A percentile compares a stretch with the other conserved stretches of the same genome.
Conservation (phyloP, 2,329 filamentous ascomycete species). For the Arthrobotrys sinensis region DNA sequence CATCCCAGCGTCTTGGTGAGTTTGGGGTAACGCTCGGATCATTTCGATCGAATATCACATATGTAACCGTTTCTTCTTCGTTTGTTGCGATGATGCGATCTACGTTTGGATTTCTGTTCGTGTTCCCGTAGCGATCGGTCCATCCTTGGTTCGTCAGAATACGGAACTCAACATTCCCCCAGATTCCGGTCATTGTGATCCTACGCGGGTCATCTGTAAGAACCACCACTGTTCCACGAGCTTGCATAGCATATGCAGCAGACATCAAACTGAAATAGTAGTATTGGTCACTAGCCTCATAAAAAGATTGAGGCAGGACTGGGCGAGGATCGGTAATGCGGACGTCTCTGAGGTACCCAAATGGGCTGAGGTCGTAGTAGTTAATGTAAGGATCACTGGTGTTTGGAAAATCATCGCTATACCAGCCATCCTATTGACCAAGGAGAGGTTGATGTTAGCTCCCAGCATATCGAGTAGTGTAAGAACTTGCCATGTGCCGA, state of each 20-base stretch:
- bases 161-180: constrained; percentile 23
- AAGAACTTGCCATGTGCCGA: neutral
- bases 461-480: neutral
- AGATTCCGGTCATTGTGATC: constrained; percentile 21
- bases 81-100: constrained; percentile 36
- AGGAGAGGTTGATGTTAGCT: neutral
- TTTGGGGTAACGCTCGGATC: constrained; percentile 3
- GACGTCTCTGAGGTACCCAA: constrained; percentile 31
- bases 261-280: constrained; percentile 44
- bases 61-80: constrained; percentile 16
- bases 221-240: constrained; percentile 22
- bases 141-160: constrained; percentile 26
- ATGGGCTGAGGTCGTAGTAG: constrained; percentile 26
- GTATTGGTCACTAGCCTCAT: constrained; percentile 33
- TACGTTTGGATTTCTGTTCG: constrained; percentile 5
- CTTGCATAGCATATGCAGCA: constrained; percentile 30
- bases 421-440: constrained; percentile 35
- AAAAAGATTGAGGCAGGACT: constrained; percentile 6
- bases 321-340: constrained; percentile 17
- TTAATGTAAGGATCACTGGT: neutral
- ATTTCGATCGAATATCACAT: constrained; percentile 16
- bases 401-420: constrained; percentile 11
- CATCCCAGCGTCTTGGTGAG: constrained; percentile 6
- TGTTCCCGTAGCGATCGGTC: constrained; percentile 21
- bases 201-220: constrained; percentile 19